Conservation (phyloP, 1,139 yeast species). For the Geotrichum restrictum region DNA sequence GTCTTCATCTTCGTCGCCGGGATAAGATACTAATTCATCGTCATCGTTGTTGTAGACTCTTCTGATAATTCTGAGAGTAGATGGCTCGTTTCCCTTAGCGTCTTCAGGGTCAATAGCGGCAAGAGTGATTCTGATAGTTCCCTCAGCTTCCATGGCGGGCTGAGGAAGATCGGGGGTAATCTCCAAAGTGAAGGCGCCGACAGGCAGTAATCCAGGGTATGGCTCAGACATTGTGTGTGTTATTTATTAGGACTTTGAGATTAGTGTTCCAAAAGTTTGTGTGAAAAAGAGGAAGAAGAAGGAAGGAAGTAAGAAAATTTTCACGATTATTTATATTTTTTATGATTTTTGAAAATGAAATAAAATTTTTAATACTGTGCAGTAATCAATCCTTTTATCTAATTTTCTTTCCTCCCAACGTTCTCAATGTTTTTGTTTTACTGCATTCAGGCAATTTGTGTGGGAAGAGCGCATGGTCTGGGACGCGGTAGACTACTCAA, state of each 20-base stretch:
- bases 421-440: not conserved
- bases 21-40: conserved; percentile 29
- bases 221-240: conserved; percentile 7
- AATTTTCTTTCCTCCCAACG: conserved; percentile 16
- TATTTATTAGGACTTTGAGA: not conserved
- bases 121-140: conserved; percentile 86
- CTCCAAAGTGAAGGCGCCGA: conserved; percentile 39
- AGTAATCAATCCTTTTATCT: too few species aligned
- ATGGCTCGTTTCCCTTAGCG: conserved; percentile 49
- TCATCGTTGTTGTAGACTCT: conserved; percentile 27
- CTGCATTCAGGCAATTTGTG: not conserved
- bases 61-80: conserved; percentile 26
- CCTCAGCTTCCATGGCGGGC: conserved; percentile 80
- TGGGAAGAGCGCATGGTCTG: too few species aligned
- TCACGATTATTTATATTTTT: conserved; percentile 1
- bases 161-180: conserved; percentile 81
- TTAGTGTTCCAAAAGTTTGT: not conserved
- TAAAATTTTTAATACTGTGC: too few species aligned
- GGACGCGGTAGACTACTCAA: too few species aligned
- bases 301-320: conserved; percentile 13
- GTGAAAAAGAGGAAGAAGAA: conserved; percentile 1
- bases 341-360: not conserved
- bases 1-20: conserved; percentile 26
- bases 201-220: conserved; percentile 16
- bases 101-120: conserved; percentile 82